Evolutionary conservation across 306 rosid genomes (phyloP).

Genomic region (Castanopsis chinensis): DNA sequence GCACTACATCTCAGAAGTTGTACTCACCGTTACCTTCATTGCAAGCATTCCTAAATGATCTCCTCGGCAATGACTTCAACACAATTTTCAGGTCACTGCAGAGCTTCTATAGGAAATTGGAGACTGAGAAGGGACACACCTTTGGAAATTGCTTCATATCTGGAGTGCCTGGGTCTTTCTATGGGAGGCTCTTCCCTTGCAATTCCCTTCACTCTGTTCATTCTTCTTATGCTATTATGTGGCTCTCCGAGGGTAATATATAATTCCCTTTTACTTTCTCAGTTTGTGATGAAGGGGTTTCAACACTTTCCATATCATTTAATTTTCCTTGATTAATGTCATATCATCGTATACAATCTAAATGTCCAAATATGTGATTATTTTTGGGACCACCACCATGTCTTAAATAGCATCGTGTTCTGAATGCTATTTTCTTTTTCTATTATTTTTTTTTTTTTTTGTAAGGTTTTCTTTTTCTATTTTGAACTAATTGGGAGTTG

Average conservation of each 20-base stretch:
- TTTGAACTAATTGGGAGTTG: not conserved
- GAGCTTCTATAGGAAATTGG: slow-evolving; percentile 13
- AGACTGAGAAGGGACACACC: not conserved
- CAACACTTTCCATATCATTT: too few relatives aligned
- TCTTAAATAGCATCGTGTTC: not conserved
- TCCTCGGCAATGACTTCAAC: slow-evolving; percentile 29
- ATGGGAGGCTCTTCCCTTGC: slow-evolving; percentile 47
- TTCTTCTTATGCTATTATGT: slow-evolving; percentile 24
- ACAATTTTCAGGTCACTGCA: slow-evolving; percentile 33
- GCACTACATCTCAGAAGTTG: too few relatives aligned
- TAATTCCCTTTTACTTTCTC: too few relatives aligned
- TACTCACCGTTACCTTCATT: not conserved
- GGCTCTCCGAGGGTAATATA: too few relatives aligned
- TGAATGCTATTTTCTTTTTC: not conserved
- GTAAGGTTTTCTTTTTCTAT: too few relatives aligned
- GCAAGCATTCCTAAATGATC: slow-evolving; percentile 26
- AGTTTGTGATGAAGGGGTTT: too few relatives aligned
- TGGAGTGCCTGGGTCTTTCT: slow-evolving; percentile 53
- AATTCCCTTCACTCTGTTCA: slow-evolving; percentile 39
- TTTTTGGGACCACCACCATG: not conserved
- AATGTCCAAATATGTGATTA: not conserved
- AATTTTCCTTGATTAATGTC: not conserved
- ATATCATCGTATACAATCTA: not conserved
- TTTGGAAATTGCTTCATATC: slow-evolving; percentile 33
- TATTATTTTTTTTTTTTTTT: too few relatives aligned